A percentile compares a stretch with the other conserved stretches of the same genome.
Conservation (phyloP, 1,139 yeast species). For the Sugiyamaella novakii region DNA sequence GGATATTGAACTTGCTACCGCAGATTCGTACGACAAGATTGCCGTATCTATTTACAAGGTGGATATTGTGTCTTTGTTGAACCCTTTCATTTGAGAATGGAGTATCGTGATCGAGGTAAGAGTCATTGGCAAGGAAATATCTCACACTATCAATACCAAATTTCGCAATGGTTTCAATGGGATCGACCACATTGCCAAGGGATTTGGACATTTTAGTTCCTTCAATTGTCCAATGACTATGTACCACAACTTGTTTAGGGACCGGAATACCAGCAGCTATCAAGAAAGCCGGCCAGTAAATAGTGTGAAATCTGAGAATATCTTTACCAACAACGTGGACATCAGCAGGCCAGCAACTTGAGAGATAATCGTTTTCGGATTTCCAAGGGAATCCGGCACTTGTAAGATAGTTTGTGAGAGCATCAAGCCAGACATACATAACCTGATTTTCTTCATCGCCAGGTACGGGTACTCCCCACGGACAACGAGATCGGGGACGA, state of each 20-base stretch:
- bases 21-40: constrained; percentile 75
- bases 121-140: constrained; percentile 74
- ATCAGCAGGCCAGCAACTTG: constrained; percentile 56
- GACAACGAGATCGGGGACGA: constrained; percentile 71
- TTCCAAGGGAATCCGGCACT: constrained; percentile 64
- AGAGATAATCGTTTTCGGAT: constrained; percentile 22
- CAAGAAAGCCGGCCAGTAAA: constrained; percentile 92
- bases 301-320: constrained; percentile 78
- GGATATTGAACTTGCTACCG: constrained; percentile 65
- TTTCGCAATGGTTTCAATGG: constrained; percentile 58
- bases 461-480: constrained; percentile 94
- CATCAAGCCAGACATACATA: constrained; percentile 97
- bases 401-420: constrained; percentile 81
- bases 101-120: constrained; percentile 74
- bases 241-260: constrained; percentile 80
- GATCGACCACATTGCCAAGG: constrained; percentile 94
- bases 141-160: constrained; percentile 72
- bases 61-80: constrained; percentile 57
- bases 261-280: constrained; percentile 75
- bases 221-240: constrained; percentile 90
- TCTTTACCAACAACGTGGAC: constrained; percentile 92
- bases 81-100: constrained; percentile 70
- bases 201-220: constrained; percentile 95
- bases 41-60: constrained; percentile 78
- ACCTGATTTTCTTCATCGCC: constrained; percentile 66